Conservation (phyloP, 768 basidiomycete genomes). For the Rhizopogon vinicolor region DNA sequence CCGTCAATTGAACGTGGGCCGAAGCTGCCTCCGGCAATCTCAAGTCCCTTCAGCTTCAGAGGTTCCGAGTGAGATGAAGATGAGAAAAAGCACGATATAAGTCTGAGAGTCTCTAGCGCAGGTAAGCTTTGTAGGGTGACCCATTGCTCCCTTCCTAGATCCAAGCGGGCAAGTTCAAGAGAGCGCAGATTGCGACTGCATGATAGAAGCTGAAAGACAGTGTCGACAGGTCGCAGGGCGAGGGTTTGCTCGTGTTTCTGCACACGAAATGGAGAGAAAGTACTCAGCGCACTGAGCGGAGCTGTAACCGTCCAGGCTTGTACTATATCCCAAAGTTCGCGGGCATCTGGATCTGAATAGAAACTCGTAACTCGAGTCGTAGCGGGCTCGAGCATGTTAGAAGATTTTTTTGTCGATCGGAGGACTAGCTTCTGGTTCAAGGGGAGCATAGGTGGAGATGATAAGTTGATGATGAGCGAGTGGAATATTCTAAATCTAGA, state of each 20-base stretch:
- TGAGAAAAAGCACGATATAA: background rate
- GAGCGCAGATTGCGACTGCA: background rate
- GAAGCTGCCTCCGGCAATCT: background rate
- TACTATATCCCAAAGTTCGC: background rate
- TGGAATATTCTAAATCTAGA: background rate
- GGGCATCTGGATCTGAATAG: background rate
- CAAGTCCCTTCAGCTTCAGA: background rate
- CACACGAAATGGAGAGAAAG: too few relatives aligned
- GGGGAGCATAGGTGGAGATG: background rate
- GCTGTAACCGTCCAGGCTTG: background rate
- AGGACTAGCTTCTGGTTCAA: background rate
- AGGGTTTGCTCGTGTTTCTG: background rate
- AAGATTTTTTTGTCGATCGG: background rate
- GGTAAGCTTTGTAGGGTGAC: background rate
- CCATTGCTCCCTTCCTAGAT: background rate
- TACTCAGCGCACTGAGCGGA: too few relatives aligned
- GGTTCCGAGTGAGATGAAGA: background rate
- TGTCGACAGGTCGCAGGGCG: background rate
- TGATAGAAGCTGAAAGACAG: background rate
- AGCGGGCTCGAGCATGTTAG: background rate
- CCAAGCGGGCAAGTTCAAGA: background rate
- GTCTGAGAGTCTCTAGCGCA: background rate
- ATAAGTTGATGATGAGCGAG: background rate
- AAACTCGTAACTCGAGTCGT: background rate
- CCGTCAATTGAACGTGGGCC: background rate